These are phyloP conservation scores for Puccinia horiana DNA, from an alignment of 1,284 basidiomycete species.

Conservation along the genomic window DNA sequence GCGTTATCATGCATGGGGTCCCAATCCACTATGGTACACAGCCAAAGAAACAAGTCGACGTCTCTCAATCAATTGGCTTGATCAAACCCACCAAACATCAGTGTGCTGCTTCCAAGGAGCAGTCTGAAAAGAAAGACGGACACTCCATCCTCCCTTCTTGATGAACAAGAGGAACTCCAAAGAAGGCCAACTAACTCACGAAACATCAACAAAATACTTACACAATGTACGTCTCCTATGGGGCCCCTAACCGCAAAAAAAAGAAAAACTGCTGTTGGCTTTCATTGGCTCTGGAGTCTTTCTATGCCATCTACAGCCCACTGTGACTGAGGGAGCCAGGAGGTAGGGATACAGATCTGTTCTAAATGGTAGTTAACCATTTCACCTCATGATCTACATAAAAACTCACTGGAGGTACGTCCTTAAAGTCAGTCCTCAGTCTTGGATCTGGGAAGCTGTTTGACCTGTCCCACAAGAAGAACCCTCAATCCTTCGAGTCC, in stretches of 20 bases:
- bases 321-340: not conserved
- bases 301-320: not conserved
- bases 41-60: not conserved
- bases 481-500: not conserved
- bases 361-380: not conserved
- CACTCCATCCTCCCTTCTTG: not conserved
- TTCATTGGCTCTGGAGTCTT: too few relatives aligned
- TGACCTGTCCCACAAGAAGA: not conserved
- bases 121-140: not conserved
- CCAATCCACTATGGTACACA: not conserved
- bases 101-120: not conserved
- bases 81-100: not conserved
- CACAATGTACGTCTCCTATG: not conserved
- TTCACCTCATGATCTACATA: not conserved
- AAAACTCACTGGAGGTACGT: not conserved
- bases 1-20: not conserved
- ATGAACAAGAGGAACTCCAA: not conserved
- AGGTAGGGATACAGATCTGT: not conserved
- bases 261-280: conserved; percentile 19
- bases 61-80: not conserved
- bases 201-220: not conserved
- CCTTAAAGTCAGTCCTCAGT: not conserved
- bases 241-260: not conserved
- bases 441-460: not conserved
- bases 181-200: not conserved